A percentile compares a stretch with the other conserved stretches of the same genome.
phyloP scores from a whole-genome alignment of 768 basidiomycete species.

The Leccinum aurantiacum region DNA sequence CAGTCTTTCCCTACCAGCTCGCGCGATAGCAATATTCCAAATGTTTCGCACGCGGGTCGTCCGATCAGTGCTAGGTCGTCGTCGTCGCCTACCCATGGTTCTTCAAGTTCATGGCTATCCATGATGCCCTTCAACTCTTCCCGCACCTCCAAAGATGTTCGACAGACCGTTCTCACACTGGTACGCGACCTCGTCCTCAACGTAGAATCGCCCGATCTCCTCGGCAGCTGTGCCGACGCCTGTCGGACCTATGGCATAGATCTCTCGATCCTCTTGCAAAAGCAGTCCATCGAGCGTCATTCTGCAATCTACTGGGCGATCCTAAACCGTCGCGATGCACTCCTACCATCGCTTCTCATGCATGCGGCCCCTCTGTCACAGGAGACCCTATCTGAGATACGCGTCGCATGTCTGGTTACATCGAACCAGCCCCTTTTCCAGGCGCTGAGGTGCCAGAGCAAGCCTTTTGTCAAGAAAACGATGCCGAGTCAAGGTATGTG shows the following conservation, averaged over 20 bases:
- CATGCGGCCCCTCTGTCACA: constrained; percentile 46
- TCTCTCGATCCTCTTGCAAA: constrained; percentile 57
- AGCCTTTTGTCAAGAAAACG: constrained; percentile 10
- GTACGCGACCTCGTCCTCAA: constrained; percentile 53
- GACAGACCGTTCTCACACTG: constrained; percentile 50
- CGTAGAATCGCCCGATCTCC: constrained; percentile 18
- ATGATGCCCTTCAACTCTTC: constrained; percentile 22
- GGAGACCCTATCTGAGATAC: constrained; percentile 57
- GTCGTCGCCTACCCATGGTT: neutral
- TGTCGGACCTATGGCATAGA: constrained; percentile 51
- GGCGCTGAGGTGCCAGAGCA: constrained; percentile 18
- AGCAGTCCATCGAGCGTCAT: constrained; percentile 60
- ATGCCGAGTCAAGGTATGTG: constrained; percentile 14
- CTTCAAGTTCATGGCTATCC: constrained; percentile 19
- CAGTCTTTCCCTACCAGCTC: neutral
- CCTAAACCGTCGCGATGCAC: constrained; percentile 45
- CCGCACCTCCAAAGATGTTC: constrained; percentile 45
- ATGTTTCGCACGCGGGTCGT: neutral
- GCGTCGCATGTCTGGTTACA: constrained; percentile 52
- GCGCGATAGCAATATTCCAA: neutral
- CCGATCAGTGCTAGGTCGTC: neutral
- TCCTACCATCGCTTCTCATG: constrained; percentile 52
- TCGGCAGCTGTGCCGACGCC: constrained; percentile 52
- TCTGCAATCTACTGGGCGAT: constrained; percentile 76
- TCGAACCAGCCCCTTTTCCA: constrained; percentile 30